Evolutionary conservation across 2,329 filamentous ascomycete genomes (phyloP), one percentile per base, ranked within the genome.

Genomic region (Colletotrichum camelliae): DNA sequence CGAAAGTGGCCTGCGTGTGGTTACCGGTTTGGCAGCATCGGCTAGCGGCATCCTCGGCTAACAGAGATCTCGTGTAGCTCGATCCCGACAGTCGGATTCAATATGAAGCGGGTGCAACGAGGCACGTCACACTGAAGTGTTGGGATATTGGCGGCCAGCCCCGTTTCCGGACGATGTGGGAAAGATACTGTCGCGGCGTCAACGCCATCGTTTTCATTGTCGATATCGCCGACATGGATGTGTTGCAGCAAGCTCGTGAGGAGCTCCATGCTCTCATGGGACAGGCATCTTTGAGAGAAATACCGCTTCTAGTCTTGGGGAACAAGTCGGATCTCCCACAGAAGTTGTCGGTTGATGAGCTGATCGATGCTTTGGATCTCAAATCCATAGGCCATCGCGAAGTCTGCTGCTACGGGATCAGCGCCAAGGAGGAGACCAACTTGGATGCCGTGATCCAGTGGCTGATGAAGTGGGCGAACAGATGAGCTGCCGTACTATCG

Each of bases 181-280:
- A 99, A 89, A 91, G 97, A 82, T 99, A 99, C 86, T 98, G 97
- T 87, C 95, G 96, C 78, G 97, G 96, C 68, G 97, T 98, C 80
- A 98, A 98, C 87, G 96, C 96, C 80, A 98, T 99, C 80, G 95
- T 99, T 79, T 99, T 98, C 87, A 98, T 99, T 84, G 96, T 98
- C 82, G 97, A 99, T 85, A 97, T 97, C 79, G 96, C 96, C 80
- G 97, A 99, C 85, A 89, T 91, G 78, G 91, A 92, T 69, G 91
- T 95, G 73, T 90, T 98, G 75, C 94, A 95, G 10, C 92, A 95
- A 77, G 97, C 97, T 67, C 95, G 94, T 81, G 96, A 98, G 80
- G 97, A 98, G 85, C 93, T 99, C 74, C 97, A 98, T 85, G 90
- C 94, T 48, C 90, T 99, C 74, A 93, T 98, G 87, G 92, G 93